phyloP scores from a whole-genome alignment of 202 grass and related monocot species.

The Setaria viridis region DNA sequence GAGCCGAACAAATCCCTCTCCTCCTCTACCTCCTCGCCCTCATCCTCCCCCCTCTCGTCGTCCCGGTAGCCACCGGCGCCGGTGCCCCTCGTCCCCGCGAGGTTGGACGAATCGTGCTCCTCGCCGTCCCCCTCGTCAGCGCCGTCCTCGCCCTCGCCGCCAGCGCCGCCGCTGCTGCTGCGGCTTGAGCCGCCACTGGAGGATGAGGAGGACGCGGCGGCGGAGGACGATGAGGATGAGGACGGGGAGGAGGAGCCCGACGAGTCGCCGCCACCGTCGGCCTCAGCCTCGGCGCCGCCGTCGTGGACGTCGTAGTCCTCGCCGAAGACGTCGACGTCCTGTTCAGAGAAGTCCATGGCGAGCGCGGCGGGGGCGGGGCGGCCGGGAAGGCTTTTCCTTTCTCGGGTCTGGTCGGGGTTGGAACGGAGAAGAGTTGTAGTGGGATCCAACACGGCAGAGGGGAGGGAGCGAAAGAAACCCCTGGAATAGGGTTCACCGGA shows the following conservation, averaged over 20 bases:
- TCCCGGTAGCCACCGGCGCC: constrained; percentile 33
- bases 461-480: not conserved
- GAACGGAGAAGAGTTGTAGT: constrained; percentile 8
- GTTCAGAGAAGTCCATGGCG: constrained; percentile 87
- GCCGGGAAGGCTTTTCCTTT: constrained; percentile 24
- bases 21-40: constrained; percentile 48
- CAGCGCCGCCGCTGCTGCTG: constrained; percentile 58
- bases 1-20: constrained; percentile 91
- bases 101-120: constrained; percentile 59
- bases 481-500: constrained; percentile 25
- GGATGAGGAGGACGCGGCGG: constrained; percentile 72
- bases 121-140: constrained; percentile 51
- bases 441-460: constrained; percentile 39
- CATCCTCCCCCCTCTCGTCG: constrained; percentile 33
- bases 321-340: constrained; percentile 73
- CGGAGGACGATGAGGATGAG: constrained; percentile 82
- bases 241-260: constrained; percentile 70
- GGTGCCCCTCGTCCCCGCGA: constrained; percentile 8
- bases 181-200: constrained; percentile 58
- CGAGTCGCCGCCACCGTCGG: constrained; percentile 54
- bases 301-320: constrained; percentile 59
- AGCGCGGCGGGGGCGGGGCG: not conserved
- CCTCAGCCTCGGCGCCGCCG: constrained; percentile 58
- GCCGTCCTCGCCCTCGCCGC: constrained; percentile 48
- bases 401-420: constrained; percentile 22